Percentiles rank a stretch among this genome's conserved stretches.
phyloP scores from a whole-genome alignment of 768 basidiomycete genomes.

The Suillus paluster region DNA sequence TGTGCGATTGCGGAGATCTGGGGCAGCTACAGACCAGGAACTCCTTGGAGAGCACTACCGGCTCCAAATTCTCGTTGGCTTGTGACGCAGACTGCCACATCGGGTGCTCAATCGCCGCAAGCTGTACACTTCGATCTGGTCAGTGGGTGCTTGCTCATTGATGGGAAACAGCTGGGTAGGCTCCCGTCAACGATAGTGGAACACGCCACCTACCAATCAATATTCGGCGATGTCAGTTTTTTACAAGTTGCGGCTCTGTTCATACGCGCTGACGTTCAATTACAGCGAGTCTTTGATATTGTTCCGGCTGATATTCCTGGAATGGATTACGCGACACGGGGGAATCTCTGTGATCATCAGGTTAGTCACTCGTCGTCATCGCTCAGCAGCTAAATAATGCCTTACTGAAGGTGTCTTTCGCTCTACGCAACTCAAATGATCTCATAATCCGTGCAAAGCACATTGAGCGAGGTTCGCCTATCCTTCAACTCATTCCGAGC shows the following conservation, averaged over 20 bases:
- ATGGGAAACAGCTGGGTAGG: constrained; percentile 29
- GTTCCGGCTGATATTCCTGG: constrained; percentile 28
- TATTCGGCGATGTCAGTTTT: constrained; percentile 27
- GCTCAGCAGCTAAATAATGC: not conserved
- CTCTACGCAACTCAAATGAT: constrained; percentile 13
- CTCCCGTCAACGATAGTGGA: constrained; percentile 24
- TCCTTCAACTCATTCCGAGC: constrained; percentile 29
- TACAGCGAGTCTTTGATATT: constrained; percentile 26
- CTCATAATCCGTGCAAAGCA: constrained; percentile 25
- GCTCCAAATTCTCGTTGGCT: constrained; percentile 28
- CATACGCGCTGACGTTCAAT: constrained; percentile 2
- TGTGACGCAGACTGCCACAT: constrained; percentile 17
- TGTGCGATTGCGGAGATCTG: constrained; percentile 25
- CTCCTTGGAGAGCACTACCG: constrained; percentile 21
- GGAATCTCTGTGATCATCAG: constrained; percentile 18
- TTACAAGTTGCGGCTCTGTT: not conserved
- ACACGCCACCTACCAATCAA: constrained; percentile 21
- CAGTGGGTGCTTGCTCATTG: constrained; percentile 30
- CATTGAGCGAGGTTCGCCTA: not conserved
- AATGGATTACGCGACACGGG: constrained; percentile 30
- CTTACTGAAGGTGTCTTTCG: constrained; percentile 28
- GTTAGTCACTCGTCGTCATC: constrained; percentile 13
- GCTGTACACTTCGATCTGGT: constrained; percentile 26
- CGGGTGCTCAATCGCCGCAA: constrained; percentile 20
- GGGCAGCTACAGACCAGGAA: constrained; percentile 27